Evolutionary conservation across 2,329 filamentous ascomycete species (phyloP).

Genomic region (Fusarium oxysporum): DNA sequence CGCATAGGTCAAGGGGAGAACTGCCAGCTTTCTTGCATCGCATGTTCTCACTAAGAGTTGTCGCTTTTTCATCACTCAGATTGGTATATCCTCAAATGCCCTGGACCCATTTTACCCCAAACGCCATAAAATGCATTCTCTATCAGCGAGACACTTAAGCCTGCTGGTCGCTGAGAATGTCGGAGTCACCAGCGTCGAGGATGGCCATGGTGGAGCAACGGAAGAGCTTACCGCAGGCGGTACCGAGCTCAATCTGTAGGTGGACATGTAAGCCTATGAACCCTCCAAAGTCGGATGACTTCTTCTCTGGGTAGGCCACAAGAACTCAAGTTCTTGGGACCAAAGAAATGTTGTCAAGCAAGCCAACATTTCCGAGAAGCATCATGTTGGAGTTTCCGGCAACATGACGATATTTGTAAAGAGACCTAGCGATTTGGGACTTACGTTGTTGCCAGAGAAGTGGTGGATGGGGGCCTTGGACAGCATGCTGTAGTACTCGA

Average conservation of each 20-base stretch:
- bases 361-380: constrained; percentile 42
- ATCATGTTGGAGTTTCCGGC: constrained; percentile 36
- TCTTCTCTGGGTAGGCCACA: constrained; percentile 85
- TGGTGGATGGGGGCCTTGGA: constrained; percentile 97
- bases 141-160: constrained; percentile 59
- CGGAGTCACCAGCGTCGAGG: constrained; percentile 96
- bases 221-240: constrained; percentile 99
- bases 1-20: constrained; percentile 43
- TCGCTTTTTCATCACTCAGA: constrained; percentile 51
- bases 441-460: constrained; percentile 98
- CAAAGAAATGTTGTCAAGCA: constrained; percentile 37
- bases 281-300: constrained; percentile 92
- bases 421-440: constrained; percentile 58
- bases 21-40: constrained; percentile 21
- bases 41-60: constrained; percentile 44
- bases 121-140: constrained; percentile 56
- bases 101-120: constrained; percentile 55
- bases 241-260: constrained; percentile 93
- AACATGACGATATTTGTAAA: constrained; percentile 30
- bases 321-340: constrained; percentile 42
- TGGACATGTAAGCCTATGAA: constrained; percentile 69
- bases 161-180: constrained; percentile 87
- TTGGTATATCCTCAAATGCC: constrained; percentile 54
- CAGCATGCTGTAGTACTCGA: constrained; percentile 95
- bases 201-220: constrained; percentile 97